These are phyloP conservation scores for Trifolium subterraneum DNA, from an alignment of 306 rosid species.

Conservation along the genomic window DNA sequence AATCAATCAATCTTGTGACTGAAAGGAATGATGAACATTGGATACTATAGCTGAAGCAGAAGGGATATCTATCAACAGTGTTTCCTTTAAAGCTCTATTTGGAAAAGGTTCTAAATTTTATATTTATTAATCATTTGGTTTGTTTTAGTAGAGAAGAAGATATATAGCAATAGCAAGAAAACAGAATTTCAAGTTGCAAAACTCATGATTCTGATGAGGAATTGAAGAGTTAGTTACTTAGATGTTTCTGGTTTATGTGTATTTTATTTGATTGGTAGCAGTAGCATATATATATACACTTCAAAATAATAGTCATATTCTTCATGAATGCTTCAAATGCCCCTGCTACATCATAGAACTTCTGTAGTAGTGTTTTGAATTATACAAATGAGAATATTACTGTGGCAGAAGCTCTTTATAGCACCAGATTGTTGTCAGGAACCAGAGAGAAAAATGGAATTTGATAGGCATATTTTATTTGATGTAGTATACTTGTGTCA, in stretches of 20 bases:
- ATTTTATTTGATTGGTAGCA: not conserved
- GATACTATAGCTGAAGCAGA: constrained; percentile 90
- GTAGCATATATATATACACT: not conserved
- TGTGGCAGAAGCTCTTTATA: constrained; percentile 9
- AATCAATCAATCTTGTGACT: not conserved
- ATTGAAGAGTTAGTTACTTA: not conserved
- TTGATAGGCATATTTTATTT: not conserved
- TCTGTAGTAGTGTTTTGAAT: not conserved
- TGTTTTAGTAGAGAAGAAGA: too few relatives aligned
- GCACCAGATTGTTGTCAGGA: not conserved
- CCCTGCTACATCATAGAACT: not conserved
- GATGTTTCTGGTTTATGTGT: not conserved
- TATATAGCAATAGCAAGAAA: too few relatives aligned
- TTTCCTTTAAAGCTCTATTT: constrained; percentile 80
- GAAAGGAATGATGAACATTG: constrained; percentile 45
- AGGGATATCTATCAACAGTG: constrained; percentile 70
- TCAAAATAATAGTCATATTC: not conserved
- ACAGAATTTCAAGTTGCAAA: not conserved
- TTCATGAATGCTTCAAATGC: not conserved
- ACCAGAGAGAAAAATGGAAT: not conserved
- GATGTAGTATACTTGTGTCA: not conserved
- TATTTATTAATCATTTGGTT: too few relatives aligned
- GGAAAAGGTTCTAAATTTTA: constrained; percentile 76
- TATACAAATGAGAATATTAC: not conserved
- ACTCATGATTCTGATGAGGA: not conserved